Evolutionary conservation across 192 early-diverging fungal species (phyloP).

Genomic region (Umbelopsis ramanniana): DNA sequence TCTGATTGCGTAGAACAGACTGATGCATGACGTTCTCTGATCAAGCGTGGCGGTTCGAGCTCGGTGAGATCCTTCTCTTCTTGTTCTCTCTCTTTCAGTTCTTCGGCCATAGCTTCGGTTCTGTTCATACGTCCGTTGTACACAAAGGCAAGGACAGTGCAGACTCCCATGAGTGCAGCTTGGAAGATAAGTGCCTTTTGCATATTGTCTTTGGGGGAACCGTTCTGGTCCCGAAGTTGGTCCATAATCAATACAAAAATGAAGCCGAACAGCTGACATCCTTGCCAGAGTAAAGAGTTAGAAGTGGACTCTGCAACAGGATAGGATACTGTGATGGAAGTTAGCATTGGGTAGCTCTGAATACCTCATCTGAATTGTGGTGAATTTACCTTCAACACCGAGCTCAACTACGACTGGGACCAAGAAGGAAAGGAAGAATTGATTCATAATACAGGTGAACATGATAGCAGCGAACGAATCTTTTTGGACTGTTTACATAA

Average conservation of each 20-base stretch:
- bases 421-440: conserved; percentile 38
- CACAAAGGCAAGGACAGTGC: conserved; percentile 20
- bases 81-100: conserved; percentile 9
- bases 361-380: neutral
- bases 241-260: conserved; percentile 40
- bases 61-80: neutral
- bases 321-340: conserved; percentile 31
- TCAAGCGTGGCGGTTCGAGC: neutral
- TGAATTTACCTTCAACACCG: conserved; percentile 32
- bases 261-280: conserved; percentile 39
- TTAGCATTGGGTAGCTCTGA: neutral
- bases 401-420: conserved; percentile 37
- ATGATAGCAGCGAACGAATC: conserved; percentile 33
- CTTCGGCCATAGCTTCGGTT: conserved; percentile 27
- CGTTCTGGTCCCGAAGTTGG: conserved; percentile 25
- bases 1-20: conserved; percentile 7
- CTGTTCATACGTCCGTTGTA: conserved; percentile 31
- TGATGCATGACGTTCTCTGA: neutral
- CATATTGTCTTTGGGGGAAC: conserved; percentile 30
- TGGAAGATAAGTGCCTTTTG: conserved; percentile 32
- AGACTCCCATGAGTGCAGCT: conserved; percentile 25
- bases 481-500: conserved; percentile 27
- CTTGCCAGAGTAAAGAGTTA: conserved; percentile 39
- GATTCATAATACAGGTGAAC: conserved; percentile 28
- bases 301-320: conserved; percentile 38